Conservation (phyloP, 129 eudicot genomes). For the Centaurea solstitialis region DNA sequence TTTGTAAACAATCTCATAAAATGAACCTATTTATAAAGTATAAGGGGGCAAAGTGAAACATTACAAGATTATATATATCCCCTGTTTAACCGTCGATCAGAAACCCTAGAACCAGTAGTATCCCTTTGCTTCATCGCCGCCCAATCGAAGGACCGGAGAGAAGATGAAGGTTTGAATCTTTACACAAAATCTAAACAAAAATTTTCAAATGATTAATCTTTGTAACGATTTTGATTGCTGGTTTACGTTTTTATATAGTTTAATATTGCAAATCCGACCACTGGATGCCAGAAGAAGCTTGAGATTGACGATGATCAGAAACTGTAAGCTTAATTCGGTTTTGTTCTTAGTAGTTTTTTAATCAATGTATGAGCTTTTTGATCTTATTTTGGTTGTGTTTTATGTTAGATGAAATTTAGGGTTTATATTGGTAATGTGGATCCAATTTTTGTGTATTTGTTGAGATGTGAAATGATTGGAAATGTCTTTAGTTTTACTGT, state of each 20-base stretch:
- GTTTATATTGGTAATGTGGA: not conserved
- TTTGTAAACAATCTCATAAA: not conserved
- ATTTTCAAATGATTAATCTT: not conserved
- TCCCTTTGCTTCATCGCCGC: not conserved
- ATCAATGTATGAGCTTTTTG: too few relatives aligned
- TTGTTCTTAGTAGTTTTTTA: not conserved
- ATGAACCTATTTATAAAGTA: not conserved
- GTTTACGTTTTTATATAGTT: slow-evolving; percentile 28
- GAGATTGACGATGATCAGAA: slow-evolving; percentile 53
- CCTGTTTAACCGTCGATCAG: not conserved
- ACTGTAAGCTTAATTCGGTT: slow-evolving; percentile 27
- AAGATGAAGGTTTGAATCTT: not conserved
- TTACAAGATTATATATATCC: not conserved
- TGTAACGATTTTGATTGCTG: not conserved
- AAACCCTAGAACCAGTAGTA: not conserved
- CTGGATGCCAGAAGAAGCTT: slow-evolving; percentile 54
- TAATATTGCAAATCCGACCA: slow-evolving; percentile 42
- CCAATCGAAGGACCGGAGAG: not conserved
- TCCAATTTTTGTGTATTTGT: not conserved
- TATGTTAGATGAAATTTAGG: not conserved
- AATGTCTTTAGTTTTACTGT: not conserved
- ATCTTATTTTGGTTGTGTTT: not conserved
- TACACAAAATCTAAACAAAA: not conserved
- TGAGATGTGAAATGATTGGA: not conserved
- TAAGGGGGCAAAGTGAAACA: not conserved